These are phyloP conservation scores for Pichia sp. DNA, from an alignment of 1,139 yeast species.

Conservation along the genomic window DNA sequence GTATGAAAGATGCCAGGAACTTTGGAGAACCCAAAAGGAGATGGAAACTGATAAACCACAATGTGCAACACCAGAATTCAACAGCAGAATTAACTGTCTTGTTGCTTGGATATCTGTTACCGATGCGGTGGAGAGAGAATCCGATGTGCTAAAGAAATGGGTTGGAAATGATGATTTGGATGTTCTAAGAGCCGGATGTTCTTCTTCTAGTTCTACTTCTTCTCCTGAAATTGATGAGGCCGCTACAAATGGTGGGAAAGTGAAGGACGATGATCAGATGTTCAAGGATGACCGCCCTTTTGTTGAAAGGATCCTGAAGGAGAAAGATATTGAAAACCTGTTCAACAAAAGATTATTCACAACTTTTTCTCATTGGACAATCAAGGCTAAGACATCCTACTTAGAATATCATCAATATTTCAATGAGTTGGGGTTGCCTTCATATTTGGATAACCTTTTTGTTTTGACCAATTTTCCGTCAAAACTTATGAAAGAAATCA, in stretches of 20 bases:
- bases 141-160: constrained; percentile 56
- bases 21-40: constrained; percentile 77
- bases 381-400: constrained; percentile 72
- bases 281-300: constrained; percentile 63
- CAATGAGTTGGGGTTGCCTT: constrained; percentile 69
- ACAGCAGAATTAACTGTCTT: constrained; percentile 65
- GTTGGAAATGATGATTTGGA: constrained; percentile 81
- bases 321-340: constrained; percentile 71
- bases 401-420: constrained; percentile 59
- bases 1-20: constrained; percentile 64
- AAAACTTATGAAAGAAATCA: constrained; percentile 74
- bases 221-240: neutral
- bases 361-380: constrained; percentile 66
- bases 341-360: constrained; percentile 53
- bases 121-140: constrained; percentile 59
- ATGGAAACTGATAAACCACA: constrained; percentile 77
- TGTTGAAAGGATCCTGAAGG: constrained; percentile 83
- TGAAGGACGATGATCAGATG: constrained; percentile 33
- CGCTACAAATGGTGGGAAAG: neutral
- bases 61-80: constrained; percentile 62
- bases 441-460: constrained; percentile 63
- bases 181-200: constrained; percentile 28
- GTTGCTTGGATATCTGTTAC: constrained; percentile 82
- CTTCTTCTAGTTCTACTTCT: neutral
- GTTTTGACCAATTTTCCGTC: constrained; percentile 74